Evolutionary conservation across 2,329 filamentous ascomycete genomes (phyloP).

Genomic region (Penicillium expansum): DNA sequence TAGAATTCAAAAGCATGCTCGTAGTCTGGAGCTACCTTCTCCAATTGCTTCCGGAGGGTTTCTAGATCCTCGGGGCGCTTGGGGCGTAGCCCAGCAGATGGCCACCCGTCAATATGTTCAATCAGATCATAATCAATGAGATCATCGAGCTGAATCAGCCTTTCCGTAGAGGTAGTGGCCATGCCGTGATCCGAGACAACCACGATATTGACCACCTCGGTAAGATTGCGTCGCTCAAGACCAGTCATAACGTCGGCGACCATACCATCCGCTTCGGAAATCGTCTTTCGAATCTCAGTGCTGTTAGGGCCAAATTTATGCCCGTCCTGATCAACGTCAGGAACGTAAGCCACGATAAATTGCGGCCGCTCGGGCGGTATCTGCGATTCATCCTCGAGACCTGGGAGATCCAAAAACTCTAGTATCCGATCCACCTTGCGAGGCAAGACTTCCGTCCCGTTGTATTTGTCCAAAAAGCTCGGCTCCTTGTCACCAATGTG

Average conservation of each 20-base stretch:
- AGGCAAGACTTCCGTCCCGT: constrained; percentile 69
- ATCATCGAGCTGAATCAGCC: constrained; percentile 87
- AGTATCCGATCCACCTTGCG: constrained; percentile 78
- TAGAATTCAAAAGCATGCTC: constrained; percentile 74
- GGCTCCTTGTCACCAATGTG: constrained; percentile 73
- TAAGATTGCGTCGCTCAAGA: constrained; percentile 77
- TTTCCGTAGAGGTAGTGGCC: constrained; percentile 80
- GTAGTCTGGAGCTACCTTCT: constrained; percentile 58
- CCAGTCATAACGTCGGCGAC: constrained; percentile 72
- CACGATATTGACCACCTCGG: constrained; percentile 84
- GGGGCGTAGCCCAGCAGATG: constrained; percentile 81
- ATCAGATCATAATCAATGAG: constrained; percentile 74
- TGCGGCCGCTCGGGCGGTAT: constrained; percentile 67
- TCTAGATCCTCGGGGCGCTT: constrained; percentile 66
- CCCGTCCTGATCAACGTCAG: constrained; percentile 82
- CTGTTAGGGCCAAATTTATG: constrained; percentile 92
- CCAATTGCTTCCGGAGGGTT: constrained; percentile 60
- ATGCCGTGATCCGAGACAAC: constrained; percentile 98
- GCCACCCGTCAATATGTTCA: constrained; percentile 90
- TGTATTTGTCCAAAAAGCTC: constrained; percentile 79
- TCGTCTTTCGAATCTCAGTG: constrained; percentile 79
- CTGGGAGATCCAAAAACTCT: constrained; percentile 79
- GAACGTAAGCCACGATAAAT: constrained; percentile 90
- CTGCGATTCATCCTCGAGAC: constrained; percentile 58
- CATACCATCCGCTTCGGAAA: constrained; percentile 78